These are phyloP conservation scores for Thalassiosira hispida DNA, from an alignment of 352 stramenopile species.

Conservation along the genomic window DNA sequence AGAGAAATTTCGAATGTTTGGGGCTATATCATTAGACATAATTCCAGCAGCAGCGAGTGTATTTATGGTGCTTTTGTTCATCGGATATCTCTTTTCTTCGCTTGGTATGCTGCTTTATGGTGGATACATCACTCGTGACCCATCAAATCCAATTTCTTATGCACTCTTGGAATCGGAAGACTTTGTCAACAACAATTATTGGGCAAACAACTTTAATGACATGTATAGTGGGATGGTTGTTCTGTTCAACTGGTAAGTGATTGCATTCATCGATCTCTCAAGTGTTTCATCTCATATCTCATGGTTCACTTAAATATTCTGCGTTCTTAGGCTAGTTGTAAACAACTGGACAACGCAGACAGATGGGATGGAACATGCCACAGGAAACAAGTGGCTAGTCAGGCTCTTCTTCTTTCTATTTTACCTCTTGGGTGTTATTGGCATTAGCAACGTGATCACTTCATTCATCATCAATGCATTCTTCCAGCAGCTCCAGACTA, in stretches of 20 bases:
- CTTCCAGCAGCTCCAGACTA: conserved; percentile 65
- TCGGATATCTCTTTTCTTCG: conserved; percentile 69
- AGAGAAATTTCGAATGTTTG: conserved; percentile 65
- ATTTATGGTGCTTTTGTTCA: conserved; percentile 70
- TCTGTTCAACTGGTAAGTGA: conserved; percentile 71
- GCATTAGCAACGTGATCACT: conserved; percentile 78
- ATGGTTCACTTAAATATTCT: no score
- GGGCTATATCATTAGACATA: conserved; percentile 67
- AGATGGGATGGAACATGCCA: conserved; percentile 22
- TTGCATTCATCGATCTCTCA: no score
- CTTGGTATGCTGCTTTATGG: conserved; percentile 72
- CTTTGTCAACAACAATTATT: conserved; percentile 77
- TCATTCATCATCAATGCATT: conserved; percentile 82
- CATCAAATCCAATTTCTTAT: conserved; percentile 57
- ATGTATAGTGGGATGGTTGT: conserved; percentile 77
- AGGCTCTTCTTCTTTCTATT: conserved; percentile 77
- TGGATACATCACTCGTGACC: conserved; percentile 74
- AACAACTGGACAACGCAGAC: conserved; percentile 81
- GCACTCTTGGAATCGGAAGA: conserved; percentile 62
- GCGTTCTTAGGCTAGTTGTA: conserved; percentile 73
- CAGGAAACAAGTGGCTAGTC: conserved; percentile 55
- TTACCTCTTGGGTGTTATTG: conserved; percentile 71
- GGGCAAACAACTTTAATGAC: conserved; percentile 85
- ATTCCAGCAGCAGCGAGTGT: conserved; percentile 63
- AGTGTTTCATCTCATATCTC: no score